Evolutionary conservation across 176 grass and related monocot genomes (phyloP).

Genomic region (Otatea glauca): DNA sequence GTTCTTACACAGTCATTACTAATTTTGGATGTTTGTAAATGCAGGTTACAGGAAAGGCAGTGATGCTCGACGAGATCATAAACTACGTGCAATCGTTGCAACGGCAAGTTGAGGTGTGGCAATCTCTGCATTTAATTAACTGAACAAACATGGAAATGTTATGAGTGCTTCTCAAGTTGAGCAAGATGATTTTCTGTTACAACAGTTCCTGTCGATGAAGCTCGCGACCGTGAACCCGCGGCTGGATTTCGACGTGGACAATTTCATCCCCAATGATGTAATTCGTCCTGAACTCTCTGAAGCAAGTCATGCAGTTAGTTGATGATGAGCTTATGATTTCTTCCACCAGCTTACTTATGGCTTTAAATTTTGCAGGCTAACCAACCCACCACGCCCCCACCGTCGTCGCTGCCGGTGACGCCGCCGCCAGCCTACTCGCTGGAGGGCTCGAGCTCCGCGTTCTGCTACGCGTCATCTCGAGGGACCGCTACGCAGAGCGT

Average conservation of each 20-base stretch:
- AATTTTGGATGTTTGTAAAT: background rate
- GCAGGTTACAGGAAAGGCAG: constrained; percentile 73
- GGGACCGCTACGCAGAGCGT: constrained; percentile 13
- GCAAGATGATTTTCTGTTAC: background rate
- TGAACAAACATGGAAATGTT: background rate
- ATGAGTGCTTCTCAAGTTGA: background rate
- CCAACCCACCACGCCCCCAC: background rate
- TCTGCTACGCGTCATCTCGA: constrained; percentile 47
- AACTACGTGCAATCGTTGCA: constrained; percentile 81
- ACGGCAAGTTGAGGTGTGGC: constrained; percentile 65
- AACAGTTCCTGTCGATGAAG: constrained; percentile 82
- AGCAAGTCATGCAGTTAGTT: background rate
- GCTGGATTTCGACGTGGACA: constrained; percentile 49
- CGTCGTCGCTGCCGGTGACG: background rate
- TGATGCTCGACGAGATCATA: constrained; percentile 87
- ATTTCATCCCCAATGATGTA: constrained; percentile 54
- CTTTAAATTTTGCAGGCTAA: constrained; percentile 23
- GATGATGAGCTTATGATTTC: background rate
- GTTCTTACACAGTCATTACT: background rate
- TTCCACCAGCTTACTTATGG: background rate
- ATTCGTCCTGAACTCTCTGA: background rate
- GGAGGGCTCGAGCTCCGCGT: constrained; percentile 22
- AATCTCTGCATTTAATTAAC: background rate
- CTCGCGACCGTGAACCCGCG: constrained; percentile 59
- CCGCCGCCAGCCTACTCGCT: constrained; percentile 38